Base-by-base conservation (phyloP, 768 basidiomycete species). In the Guyanaporus albipodus region DNA sequence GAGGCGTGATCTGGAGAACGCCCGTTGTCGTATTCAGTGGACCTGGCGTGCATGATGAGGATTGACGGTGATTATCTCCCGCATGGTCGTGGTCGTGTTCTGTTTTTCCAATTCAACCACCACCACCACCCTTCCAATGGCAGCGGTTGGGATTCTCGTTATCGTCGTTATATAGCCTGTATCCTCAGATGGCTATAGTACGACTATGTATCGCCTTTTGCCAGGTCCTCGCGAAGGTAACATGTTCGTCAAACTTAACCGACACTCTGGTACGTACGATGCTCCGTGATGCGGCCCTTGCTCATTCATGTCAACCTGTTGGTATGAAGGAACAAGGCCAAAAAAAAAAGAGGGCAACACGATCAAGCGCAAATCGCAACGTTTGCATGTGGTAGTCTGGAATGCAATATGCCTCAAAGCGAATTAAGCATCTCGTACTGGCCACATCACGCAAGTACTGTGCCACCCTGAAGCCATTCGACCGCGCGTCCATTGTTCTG, bases 41-140 rank as follows among this genome's bases (percentile, higher is more conserved):
- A 6, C 15, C 15, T 31, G 11, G 31, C 10, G 31, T 32, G 15
- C 29, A 48, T 56, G 54, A n/a, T n/a, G n/a, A n/a, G n/a, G n/a
- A 44, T 53, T 50, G 37, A 57, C 58, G 58, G 58, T 60, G 55
- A 59, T 59, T 59, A 59, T 57, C 45, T 50, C 22, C 46, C 22
- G 58, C 54, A 50, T 42, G 58, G 47, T 22, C 33, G 22, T 42
- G 34, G 41, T 15, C 19, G 28, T 44, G 37, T 42, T 38, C 19
- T 36, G 22, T 42, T 46, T 27, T 1, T 41, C 38, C 24, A 26
- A 41, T 48, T 46, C 11, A n/a, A 28, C n/a, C n/a, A n/a, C n/a
- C n/a, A n/a, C n/a, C n/a, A 29, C 12, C 21, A 2, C 23, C 34
- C 44, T 38, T 42, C 39, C 38, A 21, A n/a, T n/a, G n/a, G n/a